phyloP scores from a whole-genome alignment of 2,329 filamentous ascomycete species.

The Harringtonia lauricola region DNA sequence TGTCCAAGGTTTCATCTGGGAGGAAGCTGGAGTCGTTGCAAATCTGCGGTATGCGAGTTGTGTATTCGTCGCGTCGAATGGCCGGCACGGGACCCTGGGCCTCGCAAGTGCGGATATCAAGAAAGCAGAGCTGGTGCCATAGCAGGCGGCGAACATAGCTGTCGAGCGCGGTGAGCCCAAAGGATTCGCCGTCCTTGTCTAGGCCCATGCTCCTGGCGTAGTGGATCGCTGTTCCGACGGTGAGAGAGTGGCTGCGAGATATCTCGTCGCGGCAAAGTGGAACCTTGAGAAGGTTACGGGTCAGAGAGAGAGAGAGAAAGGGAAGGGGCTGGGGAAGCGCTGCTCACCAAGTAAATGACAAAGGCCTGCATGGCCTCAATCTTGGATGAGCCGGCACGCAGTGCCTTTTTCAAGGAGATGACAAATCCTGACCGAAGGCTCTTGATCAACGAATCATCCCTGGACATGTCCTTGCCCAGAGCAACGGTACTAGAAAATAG shows the following conservation, averaged over 20 bases:
- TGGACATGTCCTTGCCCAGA: constrained; percentile 43
- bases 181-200: constrained; percentile 58
- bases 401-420: constrained; percentile 54
- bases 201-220: constrained; percentile 71
- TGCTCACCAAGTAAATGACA: constrained; percentile 58
- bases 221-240: constrained; percentile 60
- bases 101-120: constrained; percentile 66
- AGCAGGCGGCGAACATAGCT: constrained; percentile 60
- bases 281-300: constrained; percentile 15
- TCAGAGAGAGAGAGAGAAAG: not conserved
- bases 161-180: constrained; percentile 55
- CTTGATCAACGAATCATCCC: no score
- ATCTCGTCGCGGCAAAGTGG: constrained; percentile 60
- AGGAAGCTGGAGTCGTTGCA: constrained; percentile 57
- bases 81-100: constrained; percentile 60
- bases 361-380: constrained; percentile 69
- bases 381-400: constrained; percentile 59
- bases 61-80: constrained; percentile 65
- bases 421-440: constrained; percentile 58
- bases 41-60: constrained; percentile 62
- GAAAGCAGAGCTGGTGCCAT: constrained; percentile 69
- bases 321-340: constrained; percentile 15
- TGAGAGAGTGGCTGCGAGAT: constrained; percentile 60
- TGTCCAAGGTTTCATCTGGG: no score
- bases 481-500: constrained; percentile 61